phyloP scores from a whole-genome alignment of 2,329 filamentous ascomycete genomes.

The Botrytis squamosa region DNA sequence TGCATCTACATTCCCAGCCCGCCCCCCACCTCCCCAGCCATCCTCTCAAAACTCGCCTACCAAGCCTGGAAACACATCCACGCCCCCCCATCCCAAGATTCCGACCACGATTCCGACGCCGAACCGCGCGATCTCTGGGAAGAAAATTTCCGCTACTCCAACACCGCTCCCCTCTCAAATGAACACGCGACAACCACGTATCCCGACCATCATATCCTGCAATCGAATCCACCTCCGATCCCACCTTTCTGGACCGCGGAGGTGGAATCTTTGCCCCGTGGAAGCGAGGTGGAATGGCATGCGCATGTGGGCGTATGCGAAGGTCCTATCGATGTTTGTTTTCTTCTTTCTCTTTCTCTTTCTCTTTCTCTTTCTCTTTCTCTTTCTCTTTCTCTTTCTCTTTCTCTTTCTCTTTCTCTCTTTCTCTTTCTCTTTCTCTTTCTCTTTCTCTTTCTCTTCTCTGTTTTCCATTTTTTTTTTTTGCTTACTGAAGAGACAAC shows the following conservation, averaged over 20 bases:
- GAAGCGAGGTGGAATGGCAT: slow-evolving; percentile 80
- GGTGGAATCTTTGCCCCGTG: slow-evolving; percentile 73
- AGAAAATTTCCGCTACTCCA: slow-evolving; percentile 53
- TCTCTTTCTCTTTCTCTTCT: background rate
- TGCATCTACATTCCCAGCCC: slow-evolving; percentile 67
- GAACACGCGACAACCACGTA: background rate
- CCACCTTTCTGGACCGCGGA: slow-evolving; percentile 75
- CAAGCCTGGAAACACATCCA: slow-evolving; percentile 47
- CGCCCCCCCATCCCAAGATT: slow-evolving; percentile 30
- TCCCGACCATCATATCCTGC: background rate
- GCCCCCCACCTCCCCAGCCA: slow-evolving; percentile 37
- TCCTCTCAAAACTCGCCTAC: slow-evolving; percentile 46
- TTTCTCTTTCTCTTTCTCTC: too few relatives aligned
- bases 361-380: too few relatives aligned
- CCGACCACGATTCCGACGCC: slow-evolving; percentile 46
- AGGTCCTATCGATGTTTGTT: slow-evolving; percentile 25
- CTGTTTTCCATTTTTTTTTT: background rate
- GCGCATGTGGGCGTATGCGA: slow-evolving; percentile 57
- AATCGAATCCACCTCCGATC: background rate
- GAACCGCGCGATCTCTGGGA: slow-evolving; percentile 67
- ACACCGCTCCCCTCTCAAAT: background rate
- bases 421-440: too few relatives aligned
- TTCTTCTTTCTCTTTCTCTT: background rate
- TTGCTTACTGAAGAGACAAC: background rate
- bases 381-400: too few relatives aligned